Conservation (phyloP, 192 early-diverging fungal species). For the Linnemannia hyalina region DNA sequence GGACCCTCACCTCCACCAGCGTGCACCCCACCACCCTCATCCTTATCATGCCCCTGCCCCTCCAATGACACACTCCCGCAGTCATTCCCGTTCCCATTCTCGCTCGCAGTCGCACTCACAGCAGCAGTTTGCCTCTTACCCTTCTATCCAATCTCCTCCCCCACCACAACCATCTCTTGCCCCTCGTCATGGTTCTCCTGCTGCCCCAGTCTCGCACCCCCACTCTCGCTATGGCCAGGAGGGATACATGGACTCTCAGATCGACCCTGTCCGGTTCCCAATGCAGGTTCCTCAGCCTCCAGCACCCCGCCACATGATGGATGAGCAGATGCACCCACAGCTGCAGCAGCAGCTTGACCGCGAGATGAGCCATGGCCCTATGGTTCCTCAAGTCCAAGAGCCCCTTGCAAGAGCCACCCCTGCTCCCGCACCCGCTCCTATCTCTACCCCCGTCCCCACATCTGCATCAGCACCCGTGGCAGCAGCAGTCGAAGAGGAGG, state of each 20-base stretch:
- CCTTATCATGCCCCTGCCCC: conserved; percentile 28
- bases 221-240: conserved; percentile 30
- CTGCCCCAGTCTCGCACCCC: not conserved
- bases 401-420: not conserved
- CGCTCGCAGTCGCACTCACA: conserved; percentile 31
- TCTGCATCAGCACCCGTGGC: not conserved
- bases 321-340: not conserved
- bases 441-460: not conserved
- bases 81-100: conserved; percentile 33
- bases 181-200: conserved; percentile 26
- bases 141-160: conserved; percentile 26
- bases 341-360: conserved; percentile 5
- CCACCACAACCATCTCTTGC: not conserved
- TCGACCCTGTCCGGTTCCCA: conserved; percentile 26
- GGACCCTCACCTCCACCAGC: conserved; percentile 30
- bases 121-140: conserved; percentile 16
- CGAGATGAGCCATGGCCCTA: conserved; percentile 3
- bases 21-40: conserved; percentile 32
- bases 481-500: conserved; percentile 15
- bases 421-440: not conserved
- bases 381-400: not conserved
- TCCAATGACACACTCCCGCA: conserved; percentile 8
- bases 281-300: conserved; percentile 5
- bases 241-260: conserved; percentile 12
- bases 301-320: conserved; percentile 2